phyloP scores from a whole-genome alignment of 1,284 basidiomycete genomes.

The Sutorius eximius region DNA sequence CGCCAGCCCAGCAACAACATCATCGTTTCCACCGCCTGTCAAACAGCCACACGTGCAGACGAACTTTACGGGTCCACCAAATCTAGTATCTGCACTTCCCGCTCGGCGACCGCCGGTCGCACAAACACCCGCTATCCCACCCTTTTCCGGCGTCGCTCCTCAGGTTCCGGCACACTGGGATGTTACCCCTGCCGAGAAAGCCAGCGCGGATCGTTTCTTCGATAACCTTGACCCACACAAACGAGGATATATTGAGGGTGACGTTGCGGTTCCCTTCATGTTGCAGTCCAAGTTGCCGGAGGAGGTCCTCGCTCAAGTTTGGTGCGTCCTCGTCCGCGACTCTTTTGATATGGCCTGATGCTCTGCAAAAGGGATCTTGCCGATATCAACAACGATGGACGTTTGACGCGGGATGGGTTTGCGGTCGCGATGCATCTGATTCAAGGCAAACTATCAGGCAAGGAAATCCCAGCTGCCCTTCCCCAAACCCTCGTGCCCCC shows the following conservation, averaged over 20 bases:
- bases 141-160: constrained; percentile 30
- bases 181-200: constrained; percentile 82
- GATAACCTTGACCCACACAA: constrained; percentile 77
- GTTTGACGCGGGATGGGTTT: constrained; percentile 89
- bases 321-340: constrained; percentile 53
- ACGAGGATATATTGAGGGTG: constrained; percentile 86
- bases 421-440: constrained; percentile 97
- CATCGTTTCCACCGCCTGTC: constrained; percentile 37
- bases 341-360: constrained; percentile 11
- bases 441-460: constrained; percentile 84
- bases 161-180: constrained; percentile 63
- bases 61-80: constrained; percentile 62
- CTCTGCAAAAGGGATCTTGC: constrained; percentile 77
- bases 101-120: constrained; percentile 19
- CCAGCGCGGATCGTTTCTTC: constrained; percentile 81
- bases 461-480: constrained; percentile 72
- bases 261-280: constrained; percentile 96
- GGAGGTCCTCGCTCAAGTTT: constrained; percentile 84
- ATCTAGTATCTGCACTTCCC: constrained; percentile 20
- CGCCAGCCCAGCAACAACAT: constrained; percentile 44
- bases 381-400: constrained; percentile 88
- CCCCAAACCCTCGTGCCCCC: constrained; percentile 83
- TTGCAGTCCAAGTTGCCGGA: constrained; percentile 88
- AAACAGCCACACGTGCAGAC: constrained; percentile 44
- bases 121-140: constrained; percentile 21